Percentiles rank a stretch among this genome's conserved stretches.
Conservation (phyloP, 495 filamentous ascomycete genomes). For the Penicillium mononematosum region DNA sequence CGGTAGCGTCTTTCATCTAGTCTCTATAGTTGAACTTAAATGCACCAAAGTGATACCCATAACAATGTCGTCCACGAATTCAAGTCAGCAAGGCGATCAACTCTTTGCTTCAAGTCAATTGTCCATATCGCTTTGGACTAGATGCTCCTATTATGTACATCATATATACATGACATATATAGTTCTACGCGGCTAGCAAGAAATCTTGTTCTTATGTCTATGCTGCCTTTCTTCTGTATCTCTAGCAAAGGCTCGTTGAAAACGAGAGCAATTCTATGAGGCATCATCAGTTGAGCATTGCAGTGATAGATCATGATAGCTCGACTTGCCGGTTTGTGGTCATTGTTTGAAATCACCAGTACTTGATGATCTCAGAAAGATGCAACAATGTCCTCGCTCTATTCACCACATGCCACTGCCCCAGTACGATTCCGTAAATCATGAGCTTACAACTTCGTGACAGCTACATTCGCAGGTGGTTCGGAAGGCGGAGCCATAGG, state of each 20-base stretch:
- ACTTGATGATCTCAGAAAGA: background rate
- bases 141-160: background rate
- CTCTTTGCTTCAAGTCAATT: no score
- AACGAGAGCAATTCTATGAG: background rate
- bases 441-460: constrained; percentile 14
- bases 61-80: background rate
- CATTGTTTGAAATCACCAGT: background rate
- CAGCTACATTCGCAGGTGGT: background rate
- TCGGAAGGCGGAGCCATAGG: constrained; percentile 34
- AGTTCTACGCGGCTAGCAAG: background rate
- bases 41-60: background rate
- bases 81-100: background rate
- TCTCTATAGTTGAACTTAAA: background rate
- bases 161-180: background rate
- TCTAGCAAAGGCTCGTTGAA: background rate
- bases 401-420: background rate
- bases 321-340: background rate
- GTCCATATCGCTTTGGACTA: no score
- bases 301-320: background rate
- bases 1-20: background rate
- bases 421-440: background rate
- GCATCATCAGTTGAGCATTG: background rate
- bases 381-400: background rate
- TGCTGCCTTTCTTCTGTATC: background rate
- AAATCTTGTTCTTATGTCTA: background rate